These are phyloP conservation scores for Chlamydomonas schloesseri DNA, from an alignment of 139 green algal genomes.

Conservation along the genomic window DNA sequence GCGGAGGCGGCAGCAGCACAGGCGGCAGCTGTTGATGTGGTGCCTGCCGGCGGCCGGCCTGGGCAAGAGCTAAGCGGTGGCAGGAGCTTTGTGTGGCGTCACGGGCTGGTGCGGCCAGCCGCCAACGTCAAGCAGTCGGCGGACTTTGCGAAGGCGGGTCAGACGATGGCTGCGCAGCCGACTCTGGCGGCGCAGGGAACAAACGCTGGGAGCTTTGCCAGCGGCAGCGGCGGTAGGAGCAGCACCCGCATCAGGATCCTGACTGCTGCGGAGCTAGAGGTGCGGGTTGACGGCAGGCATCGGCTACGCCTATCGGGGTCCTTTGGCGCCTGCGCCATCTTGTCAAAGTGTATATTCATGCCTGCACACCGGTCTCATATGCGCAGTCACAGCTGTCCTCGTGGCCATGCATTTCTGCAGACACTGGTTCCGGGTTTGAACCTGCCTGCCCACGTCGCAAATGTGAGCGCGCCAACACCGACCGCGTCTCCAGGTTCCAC, in stretches of 20 bases:
- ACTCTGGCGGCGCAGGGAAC: neutral
- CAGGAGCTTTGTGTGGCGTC: constrained; percentile 68
- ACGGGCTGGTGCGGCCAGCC: constrained; percentile 65
- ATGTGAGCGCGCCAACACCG: too few species aligned
- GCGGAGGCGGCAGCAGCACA: constrained; percentile 51
- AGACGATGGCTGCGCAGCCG: neutral
- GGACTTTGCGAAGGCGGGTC: constrained; percentile 50
- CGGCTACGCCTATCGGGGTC: too few species aligned
- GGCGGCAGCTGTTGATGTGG: neutral
- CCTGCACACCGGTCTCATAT: too few species aligned
- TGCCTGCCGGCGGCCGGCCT: too few species aligned
- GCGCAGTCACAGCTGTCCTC: too few species aligned
- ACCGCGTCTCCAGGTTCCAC: too few species aligned
- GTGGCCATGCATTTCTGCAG: too few species aligned
- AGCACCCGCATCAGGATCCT: neutral
- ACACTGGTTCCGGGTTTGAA: constrained; percentile 3
- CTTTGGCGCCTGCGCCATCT: too few species aligned
- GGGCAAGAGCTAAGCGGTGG: too few species aligned
- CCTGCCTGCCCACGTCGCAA: neutral
- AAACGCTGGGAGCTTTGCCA: neutral
- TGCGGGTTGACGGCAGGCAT: too few species aligned
- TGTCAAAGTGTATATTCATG: too few species aligned
- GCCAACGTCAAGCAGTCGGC: constrained; percentile 62
- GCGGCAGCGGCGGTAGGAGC: neutral
- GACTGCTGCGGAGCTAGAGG: constrained; percentile 7